phyloP scores from a whole-genome alignment of 1,139 yeast species.

The Scheffersomyces illinoinensis region DNA sequence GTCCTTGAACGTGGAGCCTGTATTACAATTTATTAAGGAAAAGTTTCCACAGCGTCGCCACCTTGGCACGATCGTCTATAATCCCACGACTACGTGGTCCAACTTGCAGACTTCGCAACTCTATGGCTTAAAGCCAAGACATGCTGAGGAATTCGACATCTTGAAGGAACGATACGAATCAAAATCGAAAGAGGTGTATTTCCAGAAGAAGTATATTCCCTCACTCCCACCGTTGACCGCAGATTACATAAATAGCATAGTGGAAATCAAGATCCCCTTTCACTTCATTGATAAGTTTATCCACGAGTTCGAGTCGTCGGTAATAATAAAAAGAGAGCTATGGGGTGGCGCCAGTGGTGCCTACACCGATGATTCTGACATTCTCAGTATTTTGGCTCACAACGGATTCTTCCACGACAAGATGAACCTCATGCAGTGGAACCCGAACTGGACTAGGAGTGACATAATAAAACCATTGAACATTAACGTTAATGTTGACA shows the following conservation, averaged over 20 bases:
- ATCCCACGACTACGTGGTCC: slow-evolving; percentile 53
- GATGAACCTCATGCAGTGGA: slow-evolving; percentile 36
- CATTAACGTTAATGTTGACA: slow-evolving; percentile 10
- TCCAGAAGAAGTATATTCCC: slow-evolving; percentile 34
- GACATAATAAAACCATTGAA: slow-evolving; percentile 28
- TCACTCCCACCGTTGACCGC: slow-evolving; percentile 47
- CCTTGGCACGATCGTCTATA: slow-evolving; percentile 64
- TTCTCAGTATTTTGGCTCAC: slow-evolving; percentile 73
- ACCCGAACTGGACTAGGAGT: slow-evolving; percentile 28
- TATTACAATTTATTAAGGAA: slow-evolving; percentile 43
- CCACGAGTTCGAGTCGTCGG: slow-evolving; percentile 35
- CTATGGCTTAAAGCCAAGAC: slow-evolving; percentile 38
- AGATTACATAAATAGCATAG: slow-evolving; percentile 57
- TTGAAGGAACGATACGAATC: slow-evolving; percentile 25
- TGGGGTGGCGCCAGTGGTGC: slow-evolving; percentile 87
- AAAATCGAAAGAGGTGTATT: slow-evolving; percentile 4
- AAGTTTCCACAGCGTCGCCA: slow-evolving; percentile 50
- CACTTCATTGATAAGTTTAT: slow-evolving; percentile 30
- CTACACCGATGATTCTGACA: slow-evolving; percentile 91
- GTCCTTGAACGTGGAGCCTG: slow-evolving; percentile 44
- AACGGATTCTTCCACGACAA: slow-evolving; percentile 55
- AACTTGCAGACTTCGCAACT: slow-evolving; percentile 38
- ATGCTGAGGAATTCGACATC: slow-evolving; percentile 31
- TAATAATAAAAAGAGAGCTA: slow-evolving; percentile 48
- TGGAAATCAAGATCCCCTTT: slow-evolving; percentile 67